Evolutionary conservation across 176 grass and related monocot genomes (phyloP), one percentile per base, ranked within the genome.

Genomic region (Saccharum spontaneum): DNA sequence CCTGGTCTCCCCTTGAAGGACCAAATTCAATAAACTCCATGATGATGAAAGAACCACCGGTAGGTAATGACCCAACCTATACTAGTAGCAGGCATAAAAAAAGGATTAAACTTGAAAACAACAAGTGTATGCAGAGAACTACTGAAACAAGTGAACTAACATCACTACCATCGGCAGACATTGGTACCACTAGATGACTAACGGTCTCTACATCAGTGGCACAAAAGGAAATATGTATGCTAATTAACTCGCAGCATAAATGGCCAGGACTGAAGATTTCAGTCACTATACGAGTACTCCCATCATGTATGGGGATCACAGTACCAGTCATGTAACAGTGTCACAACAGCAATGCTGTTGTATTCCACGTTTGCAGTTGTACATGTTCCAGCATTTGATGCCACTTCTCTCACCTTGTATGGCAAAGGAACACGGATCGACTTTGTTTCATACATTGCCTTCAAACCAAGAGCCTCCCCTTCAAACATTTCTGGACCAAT

Each of bases 1-100:
- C 97, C 97, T 99, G 97, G 79, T 90, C 83, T 82, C 86, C 86
- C 69, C 91, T 92, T 63, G 88, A 94, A 78, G 84, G 43, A 44
- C 93, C 93, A 73, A 96, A 99, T 66, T 94, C 81, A 89, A 96
- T 99, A 82, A 90, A 99, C 80, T 99, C 93, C 93, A 99, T 96
- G 70, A 99, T 92, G 63, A 99, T 96, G 89, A 90, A 99, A 39
- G 97, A 99, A 70, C 97, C 97, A 57, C 91, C 94, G 33, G 69
- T 85, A 33, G 91, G 91, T 75, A 99, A 89, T 0, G 86, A 70
- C 5, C 91, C 90, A 88, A 94, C 93, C 97, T 99, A 77, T 66
- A 84, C 20, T 57, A 36, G 49, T 57, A 15, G 48, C 12, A 1
- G 5, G 68, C 0, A 10, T 0, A 74, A 31, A n/a, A n/a, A 63